Percentiles rank a stretch among this genome's conserved stretches.
Conservation (phyloP, 2,329 filamentous ascomycete genomes). For the Cladosporium sp. region DNA sequence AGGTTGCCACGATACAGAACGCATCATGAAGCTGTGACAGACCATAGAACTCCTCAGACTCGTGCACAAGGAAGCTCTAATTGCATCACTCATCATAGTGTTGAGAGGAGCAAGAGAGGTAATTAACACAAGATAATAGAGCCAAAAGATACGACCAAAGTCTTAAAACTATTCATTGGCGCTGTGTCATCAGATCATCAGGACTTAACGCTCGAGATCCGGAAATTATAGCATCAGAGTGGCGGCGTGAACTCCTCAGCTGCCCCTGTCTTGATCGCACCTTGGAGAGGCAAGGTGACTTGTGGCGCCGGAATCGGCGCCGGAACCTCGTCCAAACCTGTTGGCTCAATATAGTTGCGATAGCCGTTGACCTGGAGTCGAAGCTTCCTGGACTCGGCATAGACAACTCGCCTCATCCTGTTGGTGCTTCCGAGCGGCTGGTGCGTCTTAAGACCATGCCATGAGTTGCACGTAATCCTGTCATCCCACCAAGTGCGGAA, state of each 20-base stretch:
- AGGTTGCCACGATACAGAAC: too few relatives aligned
- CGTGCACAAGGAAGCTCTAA: too few relatives aligned
- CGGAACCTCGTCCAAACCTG: constrained; percentile 35
- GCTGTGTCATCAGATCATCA: too few relatives aligned
- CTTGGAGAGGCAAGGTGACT: constrained; percentile 21
- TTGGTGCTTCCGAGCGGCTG: constrained; percentile 39
- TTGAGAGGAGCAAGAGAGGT: too few relatives aligned
- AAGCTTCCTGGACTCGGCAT: constrained; percentile 39
- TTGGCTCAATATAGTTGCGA: constrained; percentile 37
- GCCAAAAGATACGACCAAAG: too few relatives aligned
- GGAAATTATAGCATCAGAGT: too few relatives aligned
- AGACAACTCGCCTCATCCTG: constrained; percentile 38
- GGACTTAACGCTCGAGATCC: too few relatives aligned
- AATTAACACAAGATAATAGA: too few relatives aligned
- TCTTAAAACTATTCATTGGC: too few relatives aligned
- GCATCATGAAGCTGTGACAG: too few relatives aligned
- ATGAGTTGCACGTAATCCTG: constrained; percentile 36
- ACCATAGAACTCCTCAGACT: too few relatives aligned
- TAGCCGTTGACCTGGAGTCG: constrained; percentile 37
- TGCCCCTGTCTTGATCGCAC: constrained; percentile 20
- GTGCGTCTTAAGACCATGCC: constrained; percentile 37
- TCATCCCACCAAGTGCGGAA: constrained; percentile 40
- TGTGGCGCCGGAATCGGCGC: constrained; percentile 29
- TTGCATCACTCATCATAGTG: too few relatives aligned
- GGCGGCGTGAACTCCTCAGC: constrained; percentile 1